Conservation (phyloP, 225 moss, liverwort and hornwort genomes). For the Pleurozium schreberi region DNA sequence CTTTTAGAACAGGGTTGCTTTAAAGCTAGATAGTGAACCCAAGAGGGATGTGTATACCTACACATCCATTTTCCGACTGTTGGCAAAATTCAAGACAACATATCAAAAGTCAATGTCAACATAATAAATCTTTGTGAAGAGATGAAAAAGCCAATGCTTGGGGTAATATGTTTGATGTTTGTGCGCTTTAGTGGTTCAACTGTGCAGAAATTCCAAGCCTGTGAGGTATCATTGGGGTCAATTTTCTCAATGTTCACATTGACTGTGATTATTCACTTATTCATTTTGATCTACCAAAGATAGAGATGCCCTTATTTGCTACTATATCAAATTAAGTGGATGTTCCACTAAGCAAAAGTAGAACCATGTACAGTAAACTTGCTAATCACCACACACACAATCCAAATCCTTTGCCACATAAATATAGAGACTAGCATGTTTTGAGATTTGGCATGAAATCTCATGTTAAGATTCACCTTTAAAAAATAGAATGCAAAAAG, state of each 20-base stretch:
- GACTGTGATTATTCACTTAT: not conserved
- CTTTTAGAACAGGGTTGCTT: no score
- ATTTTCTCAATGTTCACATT: not conserved
- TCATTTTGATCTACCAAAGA: not conserved
- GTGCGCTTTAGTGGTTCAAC: not conserved
- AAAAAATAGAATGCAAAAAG: no score
- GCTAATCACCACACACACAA: no score
- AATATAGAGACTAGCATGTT: no score
- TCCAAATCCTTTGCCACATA: no score
- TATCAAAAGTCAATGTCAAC: no score
- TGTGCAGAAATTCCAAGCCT: rapidly evolving
- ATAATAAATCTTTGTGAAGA: not conserved
- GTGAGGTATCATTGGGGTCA: not conserved
- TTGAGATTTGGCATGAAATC: no score
- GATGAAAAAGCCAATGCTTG: not conserved
- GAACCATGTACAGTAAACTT: no score
- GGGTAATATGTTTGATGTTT: not conserved
- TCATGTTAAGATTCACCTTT: no score
- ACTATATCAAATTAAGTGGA: not conserved
- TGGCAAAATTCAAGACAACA: not conserved
- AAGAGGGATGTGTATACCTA: not conserved
- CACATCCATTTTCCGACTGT: not conserved
- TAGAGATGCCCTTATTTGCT: not conserved
- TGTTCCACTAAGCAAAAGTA: not conserved
- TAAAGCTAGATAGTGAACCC: not conserved